These are phyloP conservation scores for Cercospora beticola DNA, from an alignment of 2,329 filamentous ascomycete genomes.

Conservation along the genomic window DNA sequence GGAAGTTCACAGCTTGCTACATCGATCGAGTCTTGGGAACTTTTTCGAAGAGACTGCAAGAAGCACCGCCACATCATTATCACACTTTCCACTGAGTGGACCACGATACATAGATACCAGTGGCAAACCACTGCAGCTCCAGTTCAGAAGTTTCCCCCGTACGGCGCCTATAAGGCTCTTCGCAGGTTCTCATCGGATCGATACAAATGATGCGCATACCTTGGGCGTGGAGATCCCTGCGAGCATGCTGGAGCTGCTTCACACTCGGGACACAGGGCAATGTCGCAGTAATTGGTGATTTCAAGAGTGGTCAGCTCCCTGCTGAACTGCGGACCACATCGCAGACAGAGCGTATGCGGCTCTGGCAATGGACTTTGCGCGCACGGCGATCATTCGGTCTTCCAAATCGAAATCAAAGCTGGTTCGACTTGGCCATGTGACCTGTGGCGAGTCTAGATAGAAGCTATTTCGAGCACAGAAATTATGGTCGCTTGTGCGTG, in stretches of 20 bases:
- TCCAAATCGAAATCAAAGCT: background rate
- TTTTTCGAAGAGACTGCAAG: background rate
- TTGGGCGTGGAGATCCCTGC: background rate
- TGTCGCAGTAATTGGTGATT: background rate
- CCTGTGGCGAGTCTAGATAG: background rate
- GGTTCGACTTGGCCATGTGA: background rate
- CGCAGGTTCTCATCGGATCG: background rate
- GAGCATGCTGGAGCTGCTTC: background rate
- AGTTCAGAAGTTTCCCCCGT: background rate
- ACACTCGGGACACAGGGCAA: background rate
- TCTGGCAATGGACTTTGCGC: background rate
- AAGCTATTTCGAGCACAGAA: background rate
- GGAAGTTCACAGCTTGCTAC: background rate
- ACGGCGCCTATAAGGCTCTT: background rate
- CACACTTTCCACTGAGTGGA: background rate
- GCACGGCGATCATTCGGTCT: background rate
- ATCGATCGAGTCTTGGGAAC: background rate
- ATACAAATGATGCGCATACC: background rate
- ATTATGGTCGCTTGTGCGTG: background rate
- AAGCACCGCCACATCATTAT: background rate
- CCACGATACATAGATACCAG: background rate
- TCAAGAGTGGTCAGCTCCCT: background rate
- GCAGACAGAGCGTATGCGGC: background rate
- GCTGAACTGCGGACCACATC: background rate
- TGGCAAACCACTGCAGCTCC: background rate